phyloP scores from a whole-genome alignment of 352 stramenopile genomes.

The Pythium monospermum region DNA sequence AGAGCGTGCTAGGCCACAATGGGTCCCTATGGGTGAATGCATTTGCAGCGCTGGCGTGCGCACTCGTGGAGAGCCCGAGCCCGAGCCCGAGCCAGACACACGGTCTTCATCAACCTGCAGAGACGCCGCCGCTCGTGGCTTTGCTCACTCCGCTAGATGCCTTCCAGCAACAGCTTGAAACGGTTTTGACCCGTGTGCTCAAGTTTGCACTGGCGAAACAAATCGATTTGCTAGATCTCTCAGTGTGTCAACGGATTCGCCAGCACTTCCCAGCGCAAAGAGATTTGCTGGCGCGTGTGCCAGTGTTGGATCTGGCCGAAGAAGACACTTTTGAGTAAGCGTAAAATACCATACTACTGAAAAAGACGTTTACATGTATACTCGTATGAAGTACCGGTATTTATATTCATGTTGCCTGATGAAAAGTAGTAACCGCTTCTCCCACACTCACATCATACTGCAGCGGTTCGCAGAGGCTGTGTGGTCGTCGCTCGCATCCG shows the following conservation, averaged over 20 bases:
- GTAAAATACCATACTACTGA: not conserved
- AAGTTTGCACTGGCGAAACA: conserved; percentile 15
- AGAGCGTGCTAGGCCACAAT: conserved; percentile 12
- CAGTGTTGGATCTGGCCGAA: conserved; percentile 15
- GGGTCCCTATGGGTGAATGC: conserved; percentile 35
- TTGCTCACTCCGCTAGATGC: not conserved
- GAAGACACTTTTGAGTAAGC: too few relatives aligned
- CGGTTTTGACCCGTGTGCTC: conserved; percentile 16
- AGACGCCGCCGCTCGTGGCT: not conserved
- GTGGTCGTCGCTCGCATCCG: not conserved
- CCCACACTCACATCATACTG: conserved; percentile 6
- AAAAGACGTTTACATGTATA: not conserved
- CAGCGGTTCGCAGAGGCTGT: not conserved
- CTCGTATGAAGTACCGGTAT: not conserved
- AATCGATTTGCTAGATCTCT: conserved; percentile 25
- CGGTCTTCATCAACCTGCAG: not conserved
- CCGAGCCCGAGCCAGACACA: not conserved
- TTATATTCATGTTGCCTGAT: not conserved
- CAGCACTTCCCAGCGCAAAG: conserved; percentile 17
- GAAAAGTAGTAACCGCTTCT: not conserved
- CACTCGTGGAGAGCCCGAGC: not conserved
- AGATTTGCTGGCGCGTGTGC: conserved; percentile 9
- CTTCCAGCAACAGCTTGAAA: conserved; percentile 10
- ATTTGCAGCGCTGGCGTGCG: conserved; percentile 17
- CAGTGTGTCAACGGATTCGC: conserved; percentile 5